These are phyloP conservation scores for Geosiphon pyriformis DNA, from an alignment of 192 early-diverging fungal genomes.

Conservation along the genomic window DNA sequence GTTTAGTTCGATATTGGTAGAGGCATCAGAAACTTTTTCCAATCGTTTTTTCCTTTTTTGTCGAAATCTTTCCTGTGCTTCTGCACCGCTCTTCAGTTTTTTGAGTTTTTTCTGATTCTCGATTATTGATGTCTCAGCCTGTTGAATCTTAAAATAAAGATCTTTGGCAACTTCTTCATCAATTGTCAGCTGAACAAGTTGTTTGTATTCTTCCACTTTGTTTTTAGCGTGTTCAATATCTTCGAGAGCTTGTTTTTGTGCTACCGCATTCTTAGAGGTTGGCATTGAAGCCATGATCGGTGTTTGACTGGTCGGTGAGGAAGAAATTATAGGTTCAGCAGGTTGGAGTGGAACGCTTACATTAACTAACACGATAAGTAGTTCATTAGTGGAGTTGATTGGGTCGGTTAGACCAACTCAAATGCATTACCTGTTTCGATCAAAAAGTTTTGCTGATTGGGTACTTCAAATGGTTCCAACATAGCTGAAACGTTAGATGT, in stretches of 20 bases:
- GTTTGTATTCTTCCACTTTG: background rate
- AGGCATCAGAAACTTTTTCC: background rate
- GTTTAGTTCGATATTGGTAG: no score
- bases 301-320: no score
- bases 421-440: no score
- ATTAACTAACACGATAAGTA: no score
- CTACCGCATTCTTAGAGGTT: constrained; percentile 13
- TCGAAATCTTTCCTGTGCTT: constrained; percentile 5
- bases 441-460: no score
- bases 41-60: constrained; percentile 1
- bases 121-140: background rate
- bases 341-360: no score
- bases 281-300: background rate
- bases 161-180: constrained; percentile 7
- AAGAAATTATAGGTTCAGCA: no score
- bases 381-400: no score
- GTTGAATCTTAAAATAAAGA: background rate
- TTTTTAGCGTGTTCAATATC: constrained; percentile 1
- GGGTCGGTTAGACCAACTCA: no score
- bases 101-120: constrained; percentile 7
- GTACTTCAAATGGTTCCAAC: no score
- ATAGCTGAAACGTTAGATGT: no score
- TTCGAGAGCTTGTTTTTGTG: background rate
- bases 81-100: constrained; percentile 4
- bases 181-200: background rate